phyloP scores from a whole-genome alignment of 202 grass and related monocot species.

The Zoysia matrella region DNA sequence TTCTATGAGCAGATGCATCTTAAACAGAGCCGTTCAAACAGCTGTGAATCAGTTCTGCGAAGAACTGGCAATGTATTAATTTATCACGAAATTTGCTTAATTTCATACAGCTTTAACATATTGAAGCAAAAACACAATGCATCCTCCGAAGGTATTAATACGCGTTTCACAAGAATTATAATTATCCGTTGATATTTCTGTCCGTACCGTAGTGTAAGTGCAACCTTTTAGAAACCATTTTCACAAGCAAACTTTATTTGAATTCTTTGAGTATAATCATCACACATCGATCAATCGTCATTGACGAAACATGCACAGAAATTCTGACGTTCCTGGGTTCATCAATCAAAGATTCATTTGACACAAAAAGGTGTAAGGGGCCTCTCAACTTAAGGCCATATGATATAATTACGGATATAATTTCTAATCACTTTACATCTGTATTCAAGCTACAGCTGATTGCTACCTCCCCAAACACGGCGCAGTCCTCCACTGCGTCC shows the following conservation, averaged over 20 bases:
- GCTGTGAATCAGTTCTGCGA: not conserved
- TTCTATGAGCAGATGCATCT: too few relatives aligned
- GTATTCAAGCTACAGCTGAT: slow-evolving; percentile 7
- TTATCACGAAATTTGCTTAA: not conserved
- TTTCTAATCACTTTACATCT: slow-evolving; percentile 22
- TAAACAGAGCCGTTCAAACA: not conserved
- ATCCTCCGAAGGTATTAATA: not conserved
- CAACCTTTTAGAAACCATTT: not conserved
- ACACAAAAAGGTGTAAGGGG: not conserved
- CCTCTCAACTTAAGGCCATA: not conserved
- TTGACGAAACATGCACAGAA: not conserved
- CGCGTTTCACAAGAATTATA: not conserved
- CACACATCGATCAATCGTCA: not conserved
- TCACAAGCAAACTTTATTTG: not conserved
- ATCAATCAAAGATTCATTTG: not conserved
- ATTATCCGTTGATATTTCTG: not conserved
- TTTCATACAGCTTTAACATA: not conserved
- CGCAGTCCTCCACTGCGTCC: slow-evolving; percentile 27
- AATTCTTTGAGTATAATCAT: not conserved
- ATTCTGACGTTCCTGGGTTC: not conserved
- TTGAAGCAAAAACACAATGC: not conserved
- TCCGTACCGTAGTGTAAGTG: not conserved
- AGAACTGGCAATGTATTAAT: not conserved
- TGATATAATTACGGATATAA: slow-evolving; percentile 24
- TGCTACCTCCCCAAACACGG: slow-evolving; percentile 24